Evolutionary conservation across 768 basidiomycete species (phyloP), one percentile per base, ranked within the genome.

Genomic region (Cyathus striatus): DNA sequence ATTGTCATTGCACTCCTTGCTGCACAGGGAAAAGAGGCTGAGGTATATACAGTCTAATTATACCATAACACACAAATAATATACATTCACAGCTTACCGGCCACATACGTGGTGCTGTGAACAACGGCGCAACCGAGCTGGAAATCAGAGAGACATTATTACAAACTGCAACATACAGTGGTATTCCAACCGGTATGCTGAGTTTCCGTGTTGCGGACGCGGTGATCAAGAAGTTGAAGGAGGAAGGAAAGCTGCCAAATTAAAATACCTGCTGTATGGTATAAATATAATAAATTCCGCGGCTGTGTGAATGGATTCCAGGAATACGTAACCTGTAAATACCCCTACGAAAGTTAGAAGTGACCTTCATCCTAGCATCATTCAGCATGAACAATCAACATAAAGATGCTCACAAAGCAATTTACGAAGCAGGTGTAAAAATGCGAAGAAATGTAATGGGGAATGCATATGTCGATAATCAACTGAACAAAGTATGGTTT

Each of bases 61-160:
- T 36, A 13, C 25, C 7, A n/a, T 13, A 9, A 5, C 30, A 3
- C 13, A 32, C 30, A 32, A 13, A 3, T 16, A 16, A 13, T 12
- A 16, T 32, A 32, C 30, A 13, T 32, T 12, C 42, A 12, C 42
- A 69, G 66, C 63, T 69, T 21, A 59, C 58, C 40, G 68, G 61
- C 3, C 69, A 68, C 53, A 58, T 69, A 33, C 54, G 64, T 23
- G 23, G 72, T 7, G 72, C 72, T 5, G 60, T 71, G 12, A 63
- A 61, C 23, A 73, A 73, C 38, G 72, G 72, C 5, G 68, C 65
- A 6, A 60, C 64, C 5, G 68, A 70, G 38, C 42, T 68, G 5
- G 72, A 73, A 41, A 70, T 73, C 22, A 49, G 66, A 22, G 72
- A 73, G 46, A 70, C 69, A 0, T 49, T 73, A 25, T 45, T 73